phyloP scores from a whole-genome alignment of 1,139 yeast genomes.

The Kodamaea fungicola region DNA sequence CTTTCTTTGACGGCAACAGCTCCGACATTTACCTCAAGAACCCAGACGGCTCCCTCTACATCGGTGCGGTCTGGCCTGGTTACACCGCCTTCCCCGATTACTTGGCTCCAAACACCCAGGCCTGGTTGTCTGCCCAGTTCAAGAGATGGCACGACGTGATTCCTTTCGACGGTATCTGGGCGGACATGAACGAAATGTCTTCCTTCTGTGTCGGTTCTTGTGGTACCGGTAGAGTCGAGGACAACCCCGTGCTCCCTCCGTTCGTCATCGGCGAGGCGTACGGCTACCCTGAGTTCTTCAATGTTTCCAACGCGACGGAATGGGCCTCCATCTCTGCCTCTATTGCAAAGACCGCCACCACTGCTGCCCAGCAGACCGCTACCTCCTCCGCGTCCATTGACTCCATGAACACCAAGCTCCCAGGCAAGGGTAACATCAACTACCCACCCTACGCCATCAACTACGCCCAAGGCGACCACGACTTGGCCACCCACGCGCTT shows the following conservation, averaged over 20 bases:
- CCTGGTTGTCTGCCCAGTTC: constrained; percentile 23
- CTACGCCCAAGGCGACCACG: constrained; percentile 22
- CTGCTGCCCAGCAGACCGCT: constrained; percentile 7
- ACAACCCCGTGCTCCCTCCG: constrained; percentile 22
- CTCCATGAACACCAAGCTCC: constrained; percentile 16
- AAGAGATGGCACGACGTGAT: constrained; percentile 19
- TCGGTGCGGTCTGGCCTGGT: constrained; percentile 26
- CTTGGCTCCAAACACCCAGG: constrained; percentile 20
- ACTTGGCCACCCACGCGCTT: constrained; percentile 25
- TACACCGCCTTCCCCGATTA: constrained; percentile 33
- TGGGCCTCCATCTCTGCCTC: constrained; percentile 15
- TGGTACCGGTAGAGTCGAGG: constrained; percentile 16
- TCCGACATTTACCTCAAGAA: constrained; percentile 26
- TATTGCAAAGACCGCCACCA: constrained; percentile 12
- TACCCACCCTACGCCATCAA: constrained; percentile 31
- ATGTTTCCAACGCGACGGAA: constrained; percentile 19
- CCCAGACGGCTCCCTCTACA: constrained; percentile 23
- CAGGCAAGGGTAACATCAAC: constrained; percentile 27
- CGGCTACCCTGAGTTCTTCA: constrained; percentile 19
- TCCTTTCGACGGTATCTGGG: constrained; percentile 32
- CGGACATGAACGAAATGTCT: constrained; percentile 34
- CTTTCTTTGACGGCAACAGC: constrained; percentile 23
- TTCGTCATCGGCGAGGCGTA: constrained; percentile 15
- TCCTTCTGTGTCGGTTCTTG: constrained; percentile 32
- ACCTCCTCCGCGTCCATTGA: constrained; percentile 15